Evolutionary conservation across 257 asterid species (phyloP).

Genomic region (Solanum commersonii): DNA sequence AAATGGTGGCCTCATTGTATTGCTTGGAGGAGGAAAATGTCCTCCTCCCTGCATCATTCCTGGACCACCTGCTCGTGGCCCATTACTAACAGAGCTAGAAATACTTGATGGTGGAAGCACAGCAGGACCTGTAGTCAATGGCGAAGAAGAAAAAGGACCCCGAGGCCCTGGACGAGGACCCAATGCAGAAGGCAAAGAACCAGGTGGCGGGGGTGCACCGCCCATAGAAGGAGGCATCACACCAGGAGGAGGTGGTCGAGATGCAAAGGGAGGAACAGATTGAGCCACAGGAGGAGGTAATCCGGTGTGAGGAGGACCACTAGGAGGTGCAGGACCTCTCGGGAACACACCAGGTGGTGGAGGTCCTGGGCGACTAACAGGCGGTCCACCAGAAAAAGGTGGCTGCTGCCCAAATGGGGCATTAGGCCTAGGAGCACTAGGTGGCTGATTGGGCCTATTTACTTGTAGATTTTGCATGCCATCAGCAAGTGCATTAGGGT

Average conservation of each 20-base stretch:
- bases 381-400: constrained; percentile 43
- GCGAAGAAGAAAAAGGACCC: constrained; percentile 32
- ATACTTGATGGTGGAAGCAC: constrained; percentile 33
- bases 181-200: constrained; percentile 17
- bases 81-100: constrained; percentile 49
- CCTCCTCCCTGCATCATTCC: constrained; percentile 45
- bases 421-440: constrained; percentile 55
- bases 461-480: constrained; percentile 79
- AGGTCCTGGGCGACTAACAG: constrained; percentile 54
- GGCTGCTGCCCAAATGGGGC: constrained; percentile 76
- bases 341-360: constrained; percentile 68
- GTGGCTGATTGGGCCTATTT: constrained; percentile 61
- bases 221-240: constrained; percentile 42
- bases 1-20: constrained; percentile 40
- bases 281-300: constrained; percentile 62
- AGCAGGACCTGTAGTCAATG: constrained; percentile 37
- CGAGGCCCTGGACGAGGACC: constrained; percentile 55
- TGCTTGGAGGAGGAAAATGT: constrained; percentile 54
- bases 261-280: constrained; percentile 51
- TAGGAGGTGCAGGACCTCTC: constrained; percentile 48
- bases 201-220: constrained; percentile 33
- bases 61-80: constrained; percentile 53
- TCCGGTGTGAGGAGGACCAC: constrained; percentile 41
- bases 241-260: constrained; percentile 81
- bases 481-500: constrained; percentile 65